Evolutionary conservation across 257 asterid genomes (phyloP), one percentile per base, ranked within the genome.

Genomic region (Plantago ovata): DNA sequence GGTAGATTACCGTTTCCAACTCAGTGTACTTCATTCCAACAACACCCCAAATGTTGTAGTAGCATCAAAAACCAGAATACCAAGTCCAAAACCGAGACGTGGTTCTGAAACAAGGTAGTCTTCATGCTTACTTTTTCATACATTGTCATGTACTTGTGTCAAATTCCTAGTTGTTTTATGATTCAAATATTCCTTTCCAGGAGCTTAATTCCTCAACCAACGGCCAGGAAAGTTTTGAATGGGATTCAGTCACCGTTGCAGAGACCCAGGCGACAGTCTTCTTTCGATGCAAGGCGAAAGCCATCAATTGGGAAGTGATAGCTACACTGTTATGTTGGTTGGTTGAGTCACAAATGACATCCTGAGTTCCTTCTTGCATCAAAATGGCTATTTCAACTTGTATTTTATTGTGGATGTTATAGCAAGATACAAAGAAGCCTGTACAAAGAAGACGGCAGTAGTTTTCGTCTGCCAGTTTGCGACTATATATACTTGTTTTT

Each of bases 201-300:
- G 94, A 87, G 94, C 67, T 69, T 59, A 45, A 81, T 78, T 64
- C 96, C 92, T 19, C 70, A 83, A 60, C 82, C 90, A 45, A 61
- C 80, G 20, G 28, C 74, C 46, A 81, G 76, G 75, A 83, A 77
- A 53, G 79, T 46, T 42, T 68, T 83, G 21, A 78, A 40, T 52
- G 84, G 85, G 64, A 48, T 43, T 46, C 43, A 38, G 23, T 65
- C 82, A 38, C 63, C 80, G 2, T 24, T 71, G 63, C 38, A 67
- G 38, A 84, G 77, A 74, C 48, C 28, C 0, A 81, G 70, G 39
- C 64, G 77, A 19, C 84, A 72, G 62, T 65, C 68, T 67, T 69
- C 80, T 21, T 56, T 48, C 9, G 84, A 61, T 1, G 80, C 70
- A 58, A 77, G 73, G 70, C 73, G 82, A 62, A 83, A 72, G 61